These are phyloP conservation scores for Eimeria brunetti DNA, from an alignment of 169 alveolate species.

Conservation along the genomic window DNA sequence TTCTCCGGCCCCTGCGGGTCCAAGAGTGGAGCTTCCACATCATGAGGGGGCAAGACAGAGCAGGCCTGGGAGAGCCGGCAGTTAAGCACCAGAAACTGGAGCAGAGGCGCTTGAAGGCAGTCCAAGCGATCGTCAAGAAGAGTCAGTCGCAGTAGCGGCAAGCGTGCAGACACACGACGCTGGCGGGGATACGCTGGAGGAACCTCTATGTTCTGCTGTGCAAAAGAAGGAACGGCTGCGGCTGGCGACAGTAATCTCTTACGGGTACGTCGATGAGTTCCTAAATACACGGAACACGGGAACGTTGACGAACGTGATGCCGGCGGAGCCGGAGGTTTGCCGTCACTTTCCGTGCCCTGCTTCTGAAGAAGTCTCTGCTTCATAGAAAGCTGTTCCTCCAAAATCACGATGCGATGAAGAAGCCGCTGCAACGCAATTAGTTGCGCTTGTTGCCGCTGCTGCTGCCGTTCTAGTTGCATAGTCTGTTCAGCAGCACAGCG, in stretches of 20 bases:
- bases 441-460: slow-evolving; percentile 20
- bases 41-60: slow-evolving; percentile 26
- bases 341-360: neutral
- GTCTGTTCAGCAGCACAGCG: slow-evolving; percentile 67
- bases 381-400: neutral
- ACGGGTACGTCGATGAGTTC: neutral
- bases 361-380: neutral
- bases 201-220: neutral
- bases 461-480: slow-evolving; percentile 26
- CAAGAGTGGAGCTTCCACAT: neutral
- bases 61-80: slow-evolving; percentile 46
- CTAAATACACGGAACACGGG: neutral
- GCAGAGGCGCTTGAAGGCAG: slow-evolving; percentile 71
- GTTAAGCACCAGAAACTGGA: slow-evolving; percentile 38
- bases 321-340: neutral
- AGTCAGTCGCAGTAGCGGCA: slow-evolving; percentile 62
- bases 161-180: slow-evolving; percentile 19
- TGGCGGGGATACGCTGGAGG: slow-evolving; percentile 29
- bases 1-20: slow-evolving; percentile 17
- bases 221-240: neutral
- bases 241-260: neutral
- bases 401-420: neutral
- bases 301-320: neutral
- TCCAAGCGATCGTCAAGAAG: slow-evolving; percentile 67
- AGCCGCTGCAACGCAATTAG: slow-evolving; percentile 26